Evolutionary conservation across 2,329 filamentous ascomycete genomes (phyloP).

Genomic region (Hypoxylon sp.): DNA sequence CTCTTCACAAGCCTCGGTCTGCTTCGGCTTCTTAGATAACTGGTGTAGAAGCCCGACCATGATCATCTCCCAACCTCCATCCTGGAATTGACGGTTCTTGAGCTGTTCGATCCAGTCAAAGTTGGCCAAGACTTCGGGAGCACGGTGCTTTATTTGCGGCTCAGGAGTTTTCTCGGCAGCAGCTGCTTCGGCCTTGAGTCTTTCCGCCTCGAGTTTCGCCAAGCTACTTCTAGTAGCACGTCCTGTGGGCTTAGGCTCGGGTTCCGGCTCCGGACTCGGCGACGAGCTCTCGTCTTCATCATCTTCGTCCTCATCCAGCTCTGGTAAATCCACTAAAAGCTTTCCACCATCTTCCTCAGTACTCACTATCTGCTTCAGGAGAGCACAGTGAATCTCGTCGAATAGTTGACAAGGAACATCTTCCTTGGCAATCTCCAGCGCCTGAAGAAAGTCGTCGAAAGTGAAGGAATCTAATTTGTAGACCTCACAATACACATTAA

Average conservation of each 20-base stretch:
- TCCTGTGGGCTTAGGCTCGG: constrained; percentile 73
- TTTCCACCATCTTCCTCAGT: constrained; percentile 82
- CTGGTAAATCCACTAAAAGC: constrained; percentile 82
- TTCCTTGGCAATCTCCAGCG: constrained; percentile 82
- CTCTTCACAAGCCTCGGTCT: constrained; percentile 80
- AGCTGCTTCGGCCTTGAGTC: constrained; percentile 72
- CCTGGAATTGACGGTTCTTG: constrained; percentile 84
- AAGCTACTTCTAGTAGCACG: constrained; percentile 89
- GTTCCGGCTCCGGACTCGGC: constrained; percentile 77
- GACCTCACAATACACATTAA: constrained; percentile 98
- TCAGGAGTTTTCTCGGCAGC: constrained; percentile 67
- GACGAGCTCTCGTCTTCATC: constrained; percentile 70
- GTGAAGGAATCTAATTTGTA: constrained; percentile 97
- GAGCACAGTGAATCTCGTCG: constrained; percentile 90
- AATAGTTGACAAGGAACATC: constrained; percentile 86
- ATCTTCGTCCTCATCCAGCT: constrained; percentile 78
- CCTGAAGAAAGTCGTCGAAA: constrained; percentile 94
- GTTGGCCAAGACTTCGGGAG: constrained; percentile 79
- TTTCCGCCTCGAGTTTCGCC: constrained; percentile 83
- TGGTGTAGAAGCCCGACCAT: constrained; percentile 89
- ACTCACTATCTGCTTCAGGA: constrained; percentile 88
- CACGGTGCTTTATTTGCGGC: constrained; percentile 72
- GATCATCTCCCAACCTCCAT: constrained; percentile 93
- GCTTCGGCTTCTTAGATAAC: constrained; percentile 80
- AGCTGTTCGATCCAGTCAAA: constrained; percentile 91